A percentile compares a stretch with the other conserved stretches of the same genome.
phyloP scores from a whole-genome alignment of 495 filamentous ascomycete genomes.

The Letharia columbiana region DNA sequence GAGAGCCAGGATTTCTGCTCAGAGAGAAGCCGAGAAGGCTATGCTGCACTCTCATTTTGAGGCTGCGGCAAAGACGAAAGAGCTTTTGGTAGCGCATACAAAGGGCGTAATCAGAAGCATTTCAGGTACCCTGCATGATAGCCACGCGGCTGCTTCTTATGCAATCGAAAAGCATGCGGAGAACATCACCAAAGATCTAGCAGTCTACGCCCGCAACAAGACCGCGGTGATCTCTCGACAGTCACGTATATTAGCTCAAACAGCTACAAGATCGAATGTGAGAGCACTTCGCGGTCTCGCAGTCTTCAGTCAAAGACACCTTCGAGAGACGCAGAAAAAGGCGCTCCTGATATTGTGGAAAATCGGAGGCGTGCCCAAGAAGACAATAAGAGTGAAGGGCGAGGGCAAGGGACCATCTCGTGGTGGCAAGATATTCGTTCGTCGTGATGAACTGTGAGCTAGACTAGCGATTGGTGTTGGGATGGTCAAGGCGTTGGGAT shows the following conservation, averaged over 20 bases:
- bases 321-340: constrained; percentile 23
- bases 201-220: constrained; percentile 6
- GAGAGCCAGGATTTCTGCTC: constrained; percentile 28
- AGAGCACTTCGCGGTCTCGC: constrained; percentile 7
- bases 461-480: background rate
- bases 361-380: constrained; percentile 20
- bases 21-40: constrained; percentile 2
- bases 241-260: constrained; percentile 8
- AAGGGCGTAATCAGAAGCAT: constrained; percentile 12
- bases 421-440: background rate
- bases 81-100: constrained; percentile 17
- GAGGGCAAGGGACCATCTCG: constrained; percentile 5
- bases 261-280: constrained; percentile 10
- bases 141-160: constrained; percentile 5
- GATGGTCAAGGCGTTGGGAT: constrained; percentile 8
- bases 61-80: constrained; percentile 10
- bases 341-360: constrained; percentile 24
- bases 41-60: constrained; percentile 11
- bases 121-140: constrained; percentile 6
- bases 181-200: constrained; percentile 9
- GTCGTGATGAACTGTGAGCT: constrained; percentile 4
- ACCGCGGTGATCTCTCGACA: constrained; percentile 13
- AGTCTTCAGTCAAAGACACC: constrained; percentile 3
- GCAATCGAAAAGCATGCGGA: constrained; percentile 3
- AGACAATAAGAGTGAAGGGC: background rate